Conservation (phyloP, 179 eudicot genomes). For the Spinacia oleracea region DNA sequence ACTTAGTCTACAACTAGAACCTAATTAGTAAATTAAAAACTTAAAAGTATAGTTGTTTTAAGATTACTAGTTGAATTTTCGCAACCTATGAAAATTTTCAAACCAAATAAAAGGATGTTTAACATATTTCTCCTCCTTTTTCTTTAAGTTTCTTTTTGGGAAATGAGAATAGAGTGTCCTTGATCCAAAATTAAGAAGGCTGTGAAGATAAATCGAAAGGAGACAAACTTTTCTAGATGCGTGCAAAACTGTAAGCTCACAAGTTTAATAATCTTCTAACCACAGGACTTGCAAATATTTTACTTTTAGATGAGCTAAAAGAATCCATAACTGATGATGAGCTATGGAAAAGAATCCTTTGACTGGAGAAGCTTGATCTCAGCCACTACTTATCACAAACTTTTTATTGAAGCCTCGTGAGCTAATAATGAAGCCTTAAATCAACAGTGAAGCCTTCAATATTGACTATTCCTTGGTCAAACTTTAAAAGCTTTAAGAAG, state of each 20-base stretch:
- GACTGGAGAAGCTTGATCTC: background rate
- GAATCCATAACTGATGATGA: no score
- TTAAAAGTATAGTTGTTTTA: background rate
- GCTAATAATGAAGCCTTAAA: no score
- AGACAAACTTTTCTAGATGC: background rate
- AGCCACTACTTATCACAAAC: background rate
- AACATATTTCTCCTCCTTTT: background rate
- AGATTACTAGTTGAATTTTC: conserved; percentile 1
- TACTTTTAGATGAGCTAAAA: no score
- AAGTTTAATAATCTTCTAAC: no score
- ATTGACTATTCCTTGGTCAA: background rate
- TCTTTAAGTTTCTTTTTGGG: background rate
- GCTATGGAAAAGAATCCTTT: no score
- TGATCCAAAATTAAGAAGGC: background rate
- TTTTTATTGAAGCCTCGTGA: no score
- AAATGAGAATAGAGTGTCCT: background rate
- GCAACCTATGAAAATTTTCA: background rate
- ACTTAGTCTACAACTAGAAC: background rate
- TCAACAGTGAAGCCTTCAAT: background rate
- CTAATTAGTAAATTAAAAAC: background rate
- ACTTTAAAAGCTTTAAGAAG: no score
- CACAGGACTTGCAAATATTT: no score
- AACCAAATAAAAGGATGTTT: background rate
- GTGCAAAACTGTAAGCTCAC: no score
- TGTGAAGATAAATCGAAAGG: background rate